Evolutionary conservation across 371 early-diverging fungal species (phyloP).

Genomic region (Rhizopus microsporus): DNA sequence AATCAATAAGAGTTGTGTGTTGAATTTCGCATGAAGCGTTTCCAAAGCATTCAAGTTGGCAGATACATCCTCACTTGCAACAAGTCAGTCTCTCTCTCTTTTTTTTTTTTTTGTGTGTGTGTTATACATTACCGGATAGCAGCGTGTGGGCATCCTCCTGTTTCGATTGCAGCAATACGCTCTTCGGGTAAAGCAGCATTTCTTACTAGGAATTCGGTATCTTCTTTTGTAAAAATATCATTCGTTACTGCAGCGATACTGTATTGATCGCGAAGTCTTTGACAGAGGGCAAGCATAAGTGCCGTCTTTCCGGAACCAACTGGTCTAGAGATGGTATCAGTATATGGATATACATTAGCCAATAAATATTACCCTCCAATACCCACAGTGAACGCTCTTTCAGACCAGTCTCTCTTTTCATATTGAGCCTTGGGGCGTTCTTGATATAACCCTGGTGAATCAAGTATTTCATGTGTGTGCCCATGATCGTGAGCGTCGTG

Average conservation of each 20-base stretch:
- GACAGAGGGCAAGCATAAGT: slow-evolving; percentile 89
- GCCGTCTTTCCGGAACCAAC: slow-evolving; percentile 97
- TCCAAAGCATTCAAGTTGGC: slow-evolving; percentile 93
- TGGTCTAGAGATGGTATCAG: slow-evolving; percentile 54
- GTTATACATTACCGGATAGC: slow-evolving; percentile 54
- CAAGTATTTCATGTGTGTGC: slow-evolving; percentile 89
- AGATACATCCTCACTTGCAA: slow-evolving; percentile 86
- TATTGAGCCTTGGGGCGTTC: slow-evolving; percentile 75
- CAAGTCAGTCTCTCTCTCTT: neutral
- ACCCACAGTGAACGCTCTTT: slow-evolving; percentile 93
- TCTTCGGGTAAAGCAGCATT: slow-evolving; percentile 86
- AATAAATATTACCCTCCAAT: slow-evolving; percentile 77
- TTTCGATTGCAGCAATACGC: slow-evolving; percentile 90
- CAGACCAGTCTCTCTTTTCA: slow-evolving; percentile 80
- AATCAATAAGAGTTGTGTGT: slow-evolving; percentile 80
- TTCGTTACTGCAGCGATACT: slow-evolving; percentile 87
- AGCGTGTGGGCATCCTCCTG: slow-evolving; percentile 96
- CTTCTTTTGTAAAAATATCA: slow-evolving; percentile 88
- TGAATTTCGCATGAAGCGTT: slow-evolving; percentile 80
- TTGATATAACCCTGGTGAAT: slow-evolving; percentile 83
- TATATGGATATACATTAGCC: neutral
- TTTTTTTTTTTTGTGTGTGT: neutral
- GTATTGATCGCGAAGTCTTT: slow-evolving; percentile 73
- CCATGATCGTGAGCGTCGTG: slow-evolving; percentile 67
- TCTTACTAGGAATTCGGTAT: slow-evolving; percentile 89